These are phyloP conservation scores for Penicillium rolfsii DNA, from an alignment of 2,329 filamentous ascomycete genomes.

Conservation along the genomic window DNA sequence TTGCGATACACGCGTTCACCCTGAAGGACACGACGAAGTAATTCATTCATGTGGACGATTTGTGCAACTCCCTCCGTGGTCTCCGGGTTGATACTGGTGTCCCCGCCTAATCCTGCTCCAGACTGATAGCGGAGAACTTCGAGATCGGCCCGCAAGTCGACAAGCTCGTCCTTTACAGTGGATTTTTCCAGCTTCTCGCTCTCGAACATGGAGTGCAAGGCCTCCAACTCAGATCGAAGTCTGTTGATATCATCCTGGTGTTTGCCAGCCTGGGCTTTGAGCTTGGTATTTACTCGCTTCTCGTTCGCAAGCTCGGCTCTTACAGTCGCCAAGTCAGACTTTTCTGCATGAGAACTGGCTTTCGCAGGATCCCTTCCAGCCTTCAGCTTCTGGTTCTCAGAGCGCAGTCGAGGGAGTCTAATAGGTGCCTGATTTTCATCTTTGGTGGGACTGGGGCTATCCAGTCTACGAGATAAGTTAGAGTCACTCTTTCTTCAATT, in stretches of 20 bases:
- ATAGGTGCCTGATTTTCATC: not conserved
- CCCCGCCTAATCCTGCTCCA: not conserved
- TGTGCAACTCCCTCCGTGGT: not conserved
- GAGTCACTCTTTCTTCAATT: not conserved
- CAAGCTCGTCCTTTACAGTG: not conserved
- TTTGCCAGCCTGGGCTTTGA: not conserved
- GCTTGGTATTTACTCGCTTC: not conserved
- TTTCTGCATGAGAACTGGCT: no score
- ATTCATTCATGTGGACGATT: not conserved
- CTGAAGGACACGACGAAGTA: not conserved
- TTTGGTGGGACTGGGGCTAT: not conserved
- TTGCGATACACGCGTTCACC: not conserved
- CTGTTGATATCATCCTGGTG: not conserved
- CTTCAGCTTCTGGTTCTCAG: not conserved
- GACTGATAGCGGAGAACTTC: not conserved
- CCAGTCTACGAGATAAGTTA: not conserved
- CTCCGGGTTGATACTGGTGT: not conserved
- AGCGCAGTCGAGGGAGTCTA: not conserved
- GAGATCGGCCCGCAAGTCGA: not conserved
- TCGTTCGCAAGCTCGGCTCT: not conserved
- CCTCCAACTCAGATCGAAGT: not conserved
- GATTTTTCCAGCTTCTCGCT: not conserved
- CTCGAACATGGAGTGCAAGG: not conserved
- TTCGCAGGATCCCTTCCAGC: not conserved
- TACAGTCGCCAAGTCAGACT: not conserved